Conservation (phyloP, 306 rosid genomes). For the Cucumis sativus region DNA sequence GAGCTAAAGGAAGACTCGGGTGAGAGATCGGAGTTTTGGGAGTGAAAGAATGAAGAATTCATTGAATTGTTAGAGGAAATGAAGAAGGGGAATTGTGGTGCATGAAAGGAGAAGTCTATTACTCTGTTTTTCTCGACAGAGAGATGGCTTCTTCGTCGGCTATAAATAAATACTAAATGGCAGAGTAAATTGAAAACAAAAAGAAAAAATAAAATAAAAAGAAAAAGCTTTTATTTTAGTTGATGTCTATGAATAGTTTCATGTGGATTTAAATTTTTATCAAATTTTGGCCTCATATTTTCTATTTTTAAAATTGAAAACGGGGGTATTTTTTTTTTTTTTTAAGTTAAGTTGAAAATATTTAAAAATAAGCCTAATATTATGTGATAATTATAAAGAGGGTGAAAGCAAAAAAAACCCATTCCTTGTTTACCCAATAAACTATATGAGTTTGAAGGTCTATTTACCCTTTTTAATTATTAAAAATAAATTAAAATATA, state of each 20-base stretch:
- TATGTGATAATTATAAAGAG: too few species aligned
- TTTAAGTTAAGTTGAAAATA: too few species aligned
- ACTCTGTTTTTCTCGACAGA: neutral
- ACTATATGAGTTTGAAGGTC: too few species aligned
- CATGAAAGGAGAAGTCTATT: neutral
- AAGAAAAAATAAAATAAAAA: neutral
- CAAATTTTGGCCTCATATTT: too few species aligned
- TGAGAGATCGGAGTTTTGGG: conserved; percentile 12
- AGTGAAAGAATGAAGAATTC: conserved; percentile 13
- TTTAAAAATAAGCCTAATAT: too few species aligned
- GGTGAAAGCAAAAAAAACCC: too few species aligned
- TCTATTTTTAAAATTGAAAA: too few species aligned
- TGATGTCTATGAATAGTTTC: neutral
- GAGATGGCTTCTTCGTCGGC: neutral
- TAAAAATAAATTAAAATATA: too few species aligned
- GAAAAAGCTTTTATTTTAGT: neutral
- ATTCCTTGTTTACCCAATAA: too few species aligned
- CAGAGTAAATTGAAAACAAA: neutral
- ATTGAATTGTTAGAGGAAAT: neutral
- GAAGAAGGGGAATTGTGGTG: neutral
- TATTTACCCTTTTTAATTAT: too few species aligned
- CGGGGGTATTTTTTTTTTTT: too few species aligned
- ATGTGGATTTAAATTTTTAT: neutral
- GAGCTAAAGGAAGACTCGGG: conserved; percentile 9
- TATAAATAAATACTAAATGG: neutral